Conservation (phyloP, 2,329 filamentous ascomycete species). For the Pleoardoris graminearum region DNA sequence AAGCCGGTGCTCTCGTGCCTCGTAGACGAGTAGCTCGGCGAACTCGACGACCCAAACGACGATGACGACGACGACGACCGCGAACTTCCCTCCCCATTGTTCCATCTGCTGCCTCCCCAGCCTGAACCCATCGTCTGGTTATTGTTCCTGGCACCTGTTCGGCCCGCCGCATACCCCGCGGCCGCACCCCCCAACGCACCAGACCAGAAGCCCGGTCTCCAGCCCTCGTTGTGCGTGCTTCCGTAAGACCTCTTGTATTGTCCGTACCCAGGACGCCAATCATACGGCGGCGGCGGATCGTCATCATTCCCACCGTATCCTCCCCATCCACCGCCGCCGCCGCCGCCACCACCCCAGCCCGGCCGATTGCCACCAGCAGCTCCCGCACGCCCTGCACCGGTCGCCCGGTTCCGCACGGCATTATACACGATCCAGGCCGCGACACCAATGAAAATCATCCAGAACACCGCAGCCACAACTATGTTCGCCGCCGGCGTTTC, state of each 20-base stretch:
- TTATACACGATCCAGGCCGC: slow-evolving; percentile 65
- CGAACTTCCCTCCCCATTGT: slow-evolving; percentile 44
- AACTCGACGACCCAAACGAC: slow-evolving; percentile 30
- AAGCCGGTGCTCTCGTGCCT: slow-evolving; percentile 73
- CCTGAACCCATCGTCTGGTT: slow-evolving; percentile 46
- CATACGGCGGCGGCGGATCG: slow-evolving; percentile 57
- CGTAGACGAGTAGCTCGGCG: slow-evolving; percentile 49
- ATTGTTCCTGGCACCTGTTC: slow-evolving; percentile 36
- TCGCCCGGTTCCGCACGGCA: slow-evolving; percentile 48
- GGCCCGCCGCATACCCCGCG: slow-evolving; percentile 67
- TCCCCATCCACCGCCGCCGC: slow-evolving; percentile 43
- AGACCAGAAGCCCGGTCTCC: slow-evolving; percentile 76
- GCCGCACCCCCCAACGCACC: slow-evolving; percentile 70
- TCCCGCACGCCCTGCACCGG: slow-evolving; percentile 25
- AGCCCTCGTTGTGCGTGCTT: slow-evolving; percentile 49
- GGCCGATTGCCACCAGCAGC: slow-evolving; percentile 30
- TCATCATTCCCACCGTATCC: slow-evolving; percentile 42
- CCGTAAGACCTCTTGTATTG: slow-evolving; percentile 23
- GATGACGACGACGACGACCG: slow-evolving; percentile 40
- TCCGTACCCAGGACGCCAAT: slow-evolving; percentile 29
- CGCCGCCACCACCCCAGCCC: slow-evolving; percentile 46
- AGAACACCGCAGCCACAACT: slow-evolving; percentile 57
- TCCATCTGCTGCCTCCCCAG: slow-evolving; percentile 36
- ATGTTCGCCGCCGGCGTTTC: slow-evolving; percentile 35
- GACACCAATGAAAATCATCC: slow-evolving; percentile 63